These are phyloP conservation scores for Russula emetica DNA, from an alignment of 768 basidiomycete species.

Conservation along the genomic window DNA sequence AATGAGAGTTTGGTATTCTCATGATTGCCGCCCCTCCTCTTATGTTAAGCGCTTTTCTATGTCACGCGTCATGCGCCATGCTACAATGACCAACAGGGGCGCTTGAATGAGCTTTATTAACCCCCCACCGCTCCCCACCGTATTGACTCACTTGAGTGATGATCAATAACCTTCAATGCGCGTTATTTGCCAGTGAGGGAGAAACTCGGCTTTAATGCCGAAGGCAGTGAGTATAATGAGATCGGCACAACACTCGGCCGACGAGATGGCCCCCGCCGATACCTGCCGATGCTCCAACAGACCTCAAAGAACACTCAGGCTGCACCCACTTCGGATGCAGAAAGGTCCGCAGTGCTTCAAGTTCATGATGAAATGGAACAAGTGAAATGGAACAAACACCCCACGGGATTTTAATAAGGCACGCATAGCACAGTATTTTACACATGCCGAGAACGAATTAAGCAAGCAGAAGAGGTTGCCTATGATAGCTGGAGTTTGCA, in stretches of 20 bases:
- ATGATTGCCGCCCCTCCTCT: background rate
- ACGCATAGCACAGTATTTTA: background rate
- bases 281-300: background rate
- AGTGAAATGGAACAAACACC: background rate
- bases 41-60: background rate
- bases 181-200: background rate
- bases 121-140: too few relatives aligned
- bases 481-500: background rate
- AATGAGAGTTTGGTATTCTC: background rate
- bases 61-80: background rate
- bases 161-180: background rate
- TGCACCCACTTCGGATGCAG: background rate
- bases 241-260: background rate
- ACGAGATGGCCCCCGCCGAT: background rate
- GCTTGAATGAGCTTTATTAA: background rate
- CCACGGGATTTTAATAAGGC: background rate
- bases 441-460: background rate
- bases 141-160: too few relatives aligned
- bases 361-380: background rate
- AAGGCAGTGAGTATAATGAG: background rate
- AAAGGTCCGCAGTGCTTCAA: background rate
- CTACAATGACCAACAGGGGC: background rate
- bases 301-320: background rate
- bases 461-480: background rate
- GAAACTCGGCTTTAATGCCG: background rate